Base-by-base conservation (phyloP, 2,329 filamentous ascomycete genomes). In the Trichophyton simii region DNA sequence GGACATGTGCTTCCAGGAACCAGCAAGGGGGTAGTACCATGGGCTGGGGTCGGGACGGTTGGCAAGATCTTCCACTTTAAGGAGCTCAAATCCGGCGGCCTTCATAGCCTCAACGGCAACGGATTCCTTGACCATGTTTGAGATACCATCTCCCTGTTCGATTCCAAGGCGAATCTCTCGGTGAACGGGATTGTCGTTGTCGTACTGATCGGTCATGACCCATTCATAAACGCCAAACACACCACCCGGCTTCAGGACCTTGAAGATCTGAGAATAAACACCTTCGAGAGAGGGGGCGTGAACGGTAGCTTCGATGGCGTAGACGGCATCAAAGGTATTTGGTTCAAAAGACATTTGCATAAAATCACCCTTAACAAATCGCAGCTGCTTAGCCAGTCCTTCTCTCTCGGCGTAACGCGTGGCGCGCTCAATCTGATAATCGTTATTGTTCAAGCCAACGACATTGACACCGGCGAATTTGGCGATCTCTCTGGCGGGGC, bases 311-410 rank as follows among this genome's bases (percentile, higher is more conserved):
- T 99, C 94, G 68, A 99, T 97, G 60, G 91, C 92, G 72, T 97
- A 97, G 60, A 96, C 89, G 62, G 90, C 91, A 69, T 97, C 94
- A 75, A 97, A 97, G 20, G 80, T 84, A 80, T 95, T 89, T 71
- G 94, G 88, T 55, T 88, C 86, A 80, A 97, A 97, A 22, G 86
- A 86, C 89, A 97, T 95, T 85, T 96, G 90, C 92, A 97, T 97
- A 75, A 99, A 99, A 72, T 97, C 92, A 60, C 91, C 92, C 83
- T 97, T 96, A 72, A 90, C 87, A 70, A 90, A 97, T 65, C 82
- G 82, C 67, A 96, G 79, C 78, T 96, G 90, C 70, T 89, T 76
- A 0, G 86, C 82, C 59, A 97, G 79, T 59, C 87, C 86, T 77
- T 95, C 89, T 76, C 90, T 89, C 64, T 82, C 77, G 2, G 91